These are phyloP conservation scores for Candida broadrunensis DNA, from an alignment of 805 yeast species.

Conservation along the genomic window DNA sequence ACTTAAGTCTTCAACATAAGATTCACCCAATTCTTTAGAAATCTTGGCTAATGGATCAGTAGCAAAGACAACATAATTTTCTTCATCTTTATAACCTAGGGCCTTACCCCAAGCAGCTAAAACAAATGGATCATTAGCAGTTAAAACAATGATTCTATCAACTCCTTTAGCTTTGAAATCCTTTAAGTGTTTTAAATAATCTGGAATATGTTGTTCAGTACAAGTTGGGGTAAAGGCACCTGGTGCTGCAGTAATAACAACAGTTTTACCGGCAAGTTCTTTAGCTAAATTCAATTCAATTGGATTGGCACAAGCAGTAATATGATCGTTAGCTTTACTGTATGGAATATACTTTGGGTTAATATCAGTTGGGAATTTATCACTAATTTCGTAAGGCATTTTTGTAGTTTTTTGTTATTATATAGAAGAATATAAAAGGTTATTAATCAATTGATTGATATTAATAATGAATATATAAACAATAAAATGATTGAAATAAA, in stretches of 20 bases:
- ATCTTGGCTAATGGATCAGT: conserved; percentile 36
- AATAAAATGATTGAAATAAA: neutral
- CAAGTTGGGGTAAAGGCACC: conserved; percentile 78
- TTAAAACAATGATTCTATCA: conserved; percentile 28
- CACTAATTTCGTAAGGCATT: conserved; percentile 7
- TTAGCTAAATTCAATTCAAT: conserved; percentile 30
- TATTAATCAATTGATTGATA: too few relatives aligned
- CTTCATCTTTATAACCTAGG: conserved; percentile 35
- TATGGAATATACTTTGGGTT: conserved; percentile 41
- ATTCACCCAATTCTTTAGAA: conserved; percentile 49
- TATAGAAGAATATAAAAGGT: neutral
- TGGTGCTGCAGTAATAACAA: conserved; percentile 74
- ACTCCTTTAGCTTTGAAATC: conserved; percentile 43
- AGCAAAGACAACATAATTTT: conserved; percentile 36
- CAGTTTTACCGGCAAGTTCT: conserved; percentile 45
- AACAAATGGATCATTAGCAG: conserved; percentile 45
- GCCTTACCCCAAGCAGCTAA: conserved; percentile 46
- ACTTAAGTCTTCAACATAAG: conserved; percentile 44
- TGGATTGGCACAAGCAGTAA: conserved; percentile 41
- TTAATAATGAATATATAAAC: too few relatives aligned
- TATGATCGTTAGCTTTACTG: conserved; percentile 27
- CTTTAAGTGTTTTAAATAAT: conserved; percentile 34
- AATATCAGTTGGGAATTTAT: conserved; percentile 33
- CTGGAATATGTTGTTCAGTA: conserved; percentile 42
- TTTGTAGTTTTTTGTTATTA: neutral